Conservation (phyloP, 2,329 filamentous ascomycete species). For the Sarocladium brachiariae region DNA sequence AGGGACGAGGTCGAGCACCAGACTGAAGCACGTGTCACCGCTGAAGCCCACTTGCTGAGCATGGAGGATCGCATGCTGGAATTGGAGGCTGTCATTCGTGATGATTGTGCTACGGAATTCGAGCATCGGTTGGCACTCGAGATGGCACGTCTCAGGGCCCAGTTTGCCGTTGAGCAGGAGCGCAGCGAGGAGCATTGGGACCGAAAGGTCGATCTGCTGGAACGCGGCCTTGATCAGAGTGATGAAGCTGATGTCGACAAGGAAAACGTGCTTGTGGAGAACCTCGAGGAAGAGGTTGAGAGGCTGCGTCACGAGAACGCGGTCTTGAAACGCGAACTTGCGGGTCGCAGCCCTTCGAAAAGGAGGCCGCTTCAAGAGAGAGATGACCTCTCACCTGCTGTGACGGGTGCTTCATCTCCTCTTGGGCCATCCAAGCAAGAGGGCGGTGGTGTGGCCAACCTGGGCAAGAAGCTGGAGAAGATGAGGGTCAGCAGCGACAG, state of each 20-base stretch:
- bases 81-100: conserved; percentile 76
- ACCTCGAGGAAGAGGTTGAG: conserved; percentile 66
- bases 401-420: conserved; percentile 1
- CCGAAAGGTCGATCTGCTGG: conserved; percentile 67
- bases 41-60: conserved; percentile 65
- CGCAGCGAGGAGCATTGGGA: conserved; percentile 80
- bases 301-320: conserved; percentile 58
- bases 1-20: conserved; percentile 64
- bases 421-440: conserved; percentile 9
- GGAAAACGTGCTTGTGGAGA: conserved; percentile 55
- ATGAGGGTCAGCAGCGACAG: conserved; percentile 39
- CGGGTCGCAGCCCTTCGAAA: conserved; percentile 56
- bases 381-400: conserved; percentile 32
- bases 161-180: conserved; percentile 71
- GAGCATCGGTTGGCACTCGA: conserved; percentile 70
- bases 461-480: conserved; percentile 43
- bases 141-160: conserved; percentile 72
- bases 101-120: conserved; percentile 84
- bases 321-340: conserved; percentile 59
- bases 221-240: conserved; percentile 37
- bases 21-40: conserved; percentile 59
- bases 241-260: conserved; percentile 50
- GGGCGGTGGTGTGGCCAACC: conserved; percentile 24
- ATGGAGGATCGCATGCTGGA: conserved; percentile 60
- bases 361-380: conserved; percentile 48